Evolutionary conservation across 768 basidiomycete genomes (phyloP).

Genomic region (Chiua virens): DNA sequence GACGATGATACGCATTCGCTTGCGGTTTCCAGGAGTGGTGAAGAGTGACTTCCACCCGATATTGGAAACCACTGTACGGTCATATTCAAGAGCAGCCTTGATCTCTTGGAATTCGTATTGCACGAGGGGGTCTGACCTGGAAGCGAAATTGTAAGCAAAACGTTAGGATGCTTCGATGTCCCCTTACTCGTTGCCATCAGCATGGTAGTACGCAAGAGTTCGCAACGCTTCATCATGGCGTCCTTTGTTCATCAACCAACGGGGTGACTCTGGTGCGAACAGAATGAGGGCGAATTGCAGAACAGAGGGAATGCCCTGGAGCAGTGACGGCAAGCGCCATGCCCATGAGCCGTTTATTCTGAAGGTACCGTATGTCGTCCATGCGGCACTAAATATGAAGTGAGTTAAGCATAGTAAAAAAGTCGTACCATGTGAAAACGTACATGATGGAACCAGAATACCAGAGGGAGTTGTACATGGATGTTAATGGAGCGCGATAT

Average conservation of each 20-base stretch:
- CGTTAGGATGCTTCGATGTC: not conserved
- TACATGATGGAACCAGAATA: slow-evolving; percentile 80
- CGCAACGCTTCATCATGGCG: slow-evolving; percentile 64
- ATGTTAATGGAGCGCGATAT: slow-evolving; percentile 78
- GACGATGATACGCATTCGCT: slow-evolving; percentile 73
- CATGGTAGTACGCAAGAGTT: slow-evolving; percentile 80
- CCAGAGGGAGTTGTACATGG: slow-evolving; percentile 84
- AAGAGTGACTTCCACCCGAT: slow-evolving; percentile 72
- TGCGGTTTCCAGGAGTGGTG: slow-evolving; percentile 66
- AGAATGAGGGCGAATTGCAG: slow-evolving; percentile 65
- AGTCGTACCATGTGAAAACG: slow-evolving; percentile 11
- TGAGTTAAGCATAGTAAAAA: not conserved
- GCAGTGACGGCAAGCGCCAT: slow-evolving; percentile 79
- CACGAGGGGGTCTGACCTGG: slow-evolving; percentile 62
- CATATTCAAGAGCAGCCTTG: slow-evolving; percentile 71
- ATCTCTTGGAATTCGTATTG: slow-evolving; percentile 80
- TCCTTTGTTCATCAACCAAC: slow-evolving; percentile 79
- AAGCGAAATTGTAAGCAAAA: not conserved
- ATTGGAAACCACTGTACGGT: slow-evolving; percentile 55
- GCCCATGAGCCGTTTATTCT: slow-evolving; percentile 66
- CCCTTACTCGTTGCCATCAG: slow-evolving; percentile 62
- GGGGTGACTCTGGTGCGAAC: slow-evolving; percentile 81
- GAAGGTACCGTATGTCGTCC: slow-evolving; percentile 83
- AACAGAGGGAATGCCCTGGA: slow-evolving; percentile 70
- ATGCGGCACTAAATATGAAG: slow-evolving; percentile 54